Base-by-base conservation (phyloP, 2,329 filamentous ascomycete genomes). In the Aspergillus fijiensis region DNA sequence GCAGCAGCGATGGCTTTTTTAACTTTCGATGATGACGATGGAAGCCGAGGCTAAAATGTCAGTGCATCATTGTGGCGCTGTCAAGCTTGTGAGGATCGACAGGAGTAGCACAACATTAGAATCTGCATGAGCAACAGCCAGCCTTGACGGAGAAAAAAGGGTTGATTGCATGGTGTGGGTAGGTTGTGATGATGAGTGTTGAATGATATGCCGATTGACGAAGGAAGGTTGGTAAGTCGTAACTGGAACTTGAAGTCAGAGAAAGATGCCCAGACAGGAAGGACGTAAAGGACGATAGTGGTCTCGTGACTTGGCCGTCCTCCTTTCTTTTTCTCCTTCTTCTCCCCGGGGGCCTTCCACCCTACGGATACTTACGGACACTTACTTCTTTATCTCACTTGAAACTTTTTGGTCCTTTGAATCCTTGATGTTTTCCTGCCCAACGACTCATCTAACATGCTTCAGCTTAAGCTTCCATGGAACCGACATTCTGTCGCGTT, bases 21-120 rank as follows among this genome's bases (percentile, higher is more conserved):
- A 19, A 45, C 16, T n/a, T 19, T 45, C 5, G 5, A 19, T 16
- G 6, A 45, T 45, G 39, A 45, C 39, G 16, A 19, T 45, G 16
- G 25, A 4, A 31, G 45, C 52, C 21, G 52, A 42, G 48, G 31
- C 21, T 23, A 23, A 51, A 29, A 25, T 21, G 52, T 55, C 52
- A 55, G 52, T 55, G 52, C 42, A 45, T 54, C 39, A 7, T 19
- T 7, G 52, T 55, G 52, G 52, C 52, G 52, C 52, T 31, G 42
- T 55, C 52, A 55, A 55, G 52, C 52, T 48, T 55, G 42, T 48
- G 52, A 48, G 4, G 52, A 55, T 49, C 52, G 52, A 31, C 52
- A 25, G 66, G 11, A 35, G 14, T 12, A 16, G 72, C 49, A 50
- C n/a, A 48, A 6, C 27, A 29, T 7, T 7, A 29, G 27, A 29